Percentiles rank a stretch among this genome's conserved stretches.
Conservation (phyloP, 2,329 filamentous ascomycete genomes). For the Botrytis aclada region DNA sequence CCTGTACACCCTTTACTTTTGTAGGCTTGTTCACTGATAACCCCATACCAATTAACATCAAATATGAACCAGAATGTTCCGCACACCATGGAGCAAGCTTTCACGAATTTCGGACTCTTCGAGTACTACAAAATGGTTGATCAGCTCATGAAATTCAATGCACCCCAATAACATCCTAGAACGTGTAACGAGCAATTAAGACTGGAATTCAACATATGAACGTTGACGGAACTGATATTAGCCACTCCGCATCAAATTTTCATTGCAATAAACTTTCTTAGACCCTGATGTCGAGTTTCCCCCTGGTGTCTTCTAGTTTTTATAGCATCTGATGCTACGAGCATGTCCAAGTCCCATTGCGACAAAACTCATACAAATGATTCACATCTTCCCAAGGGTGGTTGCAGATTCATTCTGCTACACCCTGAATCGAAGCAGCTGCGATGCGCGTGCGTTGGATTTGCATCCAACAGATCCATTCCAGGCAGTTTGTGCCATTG, state of each 20-base stretch:
- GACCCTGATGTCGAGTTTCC: slow-evolving; percentile 19
- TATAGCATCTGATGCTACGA: slow-evolving; percentile 30
- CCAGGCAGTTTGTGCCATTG: slow-evolving; percentile 57
- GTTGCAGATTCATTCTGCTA: slow-evolving; percentile 58
- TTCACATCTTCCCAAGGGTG: slow-evolving; percentile 52
- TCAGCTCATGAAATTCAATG: background rate
- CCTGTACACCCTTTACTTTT: slow-evolving; percentile 13
- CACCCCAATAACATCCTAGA: background rate
- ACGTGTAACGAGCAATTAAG: background rate
- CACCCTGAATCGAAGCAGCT: slow-evolving; percentile 56
- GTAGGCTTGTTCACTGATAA: slow-evolving; percentile 10
- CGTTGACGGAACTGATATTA: background rate
- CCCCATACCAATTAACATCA: background rate
- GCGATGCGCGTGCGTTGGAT: slow-evolving; percentile 57
- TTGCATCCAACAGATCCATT: slow-evolving; percentile 52
- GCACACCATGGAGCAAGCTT: background rate
- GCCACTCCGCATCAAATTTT: background rate
- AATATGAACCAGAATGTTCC: slow-evolving; percentile 2
- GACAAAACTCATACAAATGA: slow-evolving; percentile 38
- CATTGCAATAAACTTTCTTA: background rate
- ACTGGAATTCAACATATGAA: background rate
- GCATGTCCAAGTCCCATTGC: slow-evolving; percentile 35
- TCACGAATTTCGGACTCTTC: background rate
- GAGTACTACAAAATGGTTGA: background rate
- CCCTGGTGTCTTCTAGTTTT: slow-evolving; percentile 30